phyloP scores from a whole-genome alignment of 176 grass and related monocot species.

The Paspalum notatum region DNA sequence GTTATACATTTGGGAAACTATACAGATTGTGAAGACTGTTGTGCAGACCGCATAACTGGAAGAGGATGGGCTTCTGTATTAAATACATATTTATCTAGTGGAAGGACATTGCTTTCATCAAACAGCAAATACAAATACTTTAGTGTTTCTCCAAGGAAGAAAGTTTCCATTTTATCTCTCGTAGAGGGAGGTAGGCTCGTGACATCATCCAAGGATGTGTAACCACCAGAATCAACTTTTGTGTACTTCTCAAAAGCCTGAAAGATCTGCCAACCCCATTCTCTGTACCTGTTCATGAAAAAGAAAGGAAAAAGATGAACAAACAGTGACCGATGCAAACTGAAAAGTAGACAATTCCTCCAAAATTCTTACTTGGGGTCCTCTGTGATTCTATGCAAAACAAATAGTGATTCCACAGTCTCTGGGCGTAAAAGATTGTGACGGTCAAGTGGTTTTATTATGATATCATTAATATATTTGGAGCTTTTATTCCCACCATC shows the following conservation, averaged over 20 bases:
- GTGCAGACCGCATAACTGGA: slow-evolving; percentile 57
- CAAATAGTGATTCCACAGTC: slow-evolving; percentile 95
- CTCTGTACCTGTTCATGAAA: slow-evolving; percentile 71
- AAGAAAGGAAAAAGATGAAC: slow-evolving; percentile 27
- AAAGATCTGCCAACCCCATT: slow-evolving; percentile 99
- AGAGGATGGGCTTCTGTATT: slow-evolving; percentile 96
- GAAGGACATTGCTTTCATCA: slow-evolving; percentile 77
- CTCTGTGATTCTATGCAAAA: slow-evolving; percentile 87
- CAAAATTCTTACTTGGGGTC: slow-evolving; percentile 72
- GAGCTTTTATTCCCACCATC: slow-evolving; percentile 93
- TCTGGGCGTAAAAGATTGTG: slow-evolving; percentile 97
- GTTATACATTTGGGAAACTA: slow-evolving; percentile 41
- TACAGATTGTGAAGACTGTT: slow-evolving; percentile 45
- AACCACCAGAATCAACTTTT: slow-evolving; percentile 91
- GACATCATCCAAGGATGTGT: slow-evolving; percentile 91
- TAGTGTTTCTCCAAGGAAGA: slow-evolving; percentile 84
- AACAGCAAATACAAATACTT: slow-evolving; percentile 99
- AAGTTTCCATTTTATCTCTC: slow-evolving; percentile 99
- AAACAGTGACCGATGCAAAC: slow-evolving; percentile 14
- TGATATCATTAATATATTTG: slow-evolving; percentile 79
- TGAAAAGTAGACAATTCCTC: background rate
- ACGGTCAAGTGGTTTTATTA: slow-evolving; percentile 82
- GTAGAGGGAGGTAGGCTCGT: slow-evolving; percentile 74
- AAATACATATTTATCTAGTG: slow-evolving; percentile 88
- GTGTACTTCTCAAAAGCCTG: slow-evolving; percentile 92